phyloP scores from a whole-genome alignment of 1,139 yeast genomes.

The Tardiomyces depauwii region DNA sequence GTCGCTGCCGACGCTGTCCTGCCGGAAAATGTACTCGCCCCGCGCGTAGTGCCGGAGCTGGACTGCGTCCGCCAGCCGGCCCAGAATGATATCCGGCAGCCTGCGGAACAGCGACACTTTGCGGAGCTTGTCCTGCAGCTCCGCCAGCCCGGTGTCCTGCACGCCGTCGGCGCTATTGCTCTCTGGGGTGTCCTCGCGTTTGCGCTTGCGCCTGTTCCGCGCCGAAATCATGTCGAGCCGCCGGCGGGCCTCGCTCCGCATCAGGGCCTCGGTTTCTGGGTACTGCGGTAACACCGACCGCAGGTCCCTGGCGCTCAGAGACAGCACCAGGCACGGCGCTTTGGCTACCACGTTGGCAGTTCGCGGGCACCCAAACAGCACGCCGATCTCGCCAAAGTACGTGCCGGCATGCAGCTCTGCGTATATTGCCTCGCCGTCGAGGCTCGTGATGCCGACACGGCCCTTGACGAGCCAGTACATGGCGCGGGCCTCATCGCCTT shows the following conservation, averaged over 20 bases:
- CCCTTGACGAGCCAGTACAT: conserved; percentile 78
- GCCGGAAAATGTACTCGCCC: background rate
- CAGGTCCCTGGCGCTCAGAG: conserved; percentile 53
- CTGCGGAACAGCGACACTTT: conserved; percentile 46
- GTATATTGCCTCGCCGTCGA: conserved; percentile 64
- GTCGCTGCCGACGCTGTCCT: conserved; percentile 41
- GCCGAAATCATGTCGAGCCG: conserved; percentile 41
- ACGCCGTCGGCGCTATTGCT: background rate
- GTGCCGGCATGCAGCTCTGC: conserved; percentile 61
- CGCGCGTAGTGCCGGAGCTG: conserved; percentile 30
- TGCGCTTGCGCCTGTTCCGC: background rate
- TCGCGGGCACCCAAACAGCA: conserved; percentile 60
- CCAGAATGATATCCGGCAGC: conserved; percentile 47
- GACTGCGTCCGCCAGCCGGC: conserved; percentile 50
- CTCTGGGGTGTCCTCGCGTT: background rate
- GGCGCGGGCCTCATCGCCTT: conserved; percentile 64
- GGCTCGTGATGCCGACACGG: conserved; percentile 57
- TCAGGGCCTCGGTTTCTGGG: conserved; percentile 54
- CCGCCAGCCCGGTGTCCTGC: background rate
- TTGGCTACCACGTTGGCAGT: conserved; percentile 73
- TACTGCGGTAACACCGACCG: conserved; percentile 47
- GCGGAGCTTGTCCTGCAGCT: background rate
- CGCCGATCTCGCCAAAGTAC: conserved; percentile 72
- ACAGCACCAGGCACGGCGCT: conserved; percentile 54
- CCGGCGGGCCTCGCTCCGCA: conserved; percentile 71